Percentiles rank a stretch among this genome's conserved stretches.
phyloP scores from a whole-genome alignment of 2,329 filamentous ascomycete species.

The Monosporascus sp. region DNA sequence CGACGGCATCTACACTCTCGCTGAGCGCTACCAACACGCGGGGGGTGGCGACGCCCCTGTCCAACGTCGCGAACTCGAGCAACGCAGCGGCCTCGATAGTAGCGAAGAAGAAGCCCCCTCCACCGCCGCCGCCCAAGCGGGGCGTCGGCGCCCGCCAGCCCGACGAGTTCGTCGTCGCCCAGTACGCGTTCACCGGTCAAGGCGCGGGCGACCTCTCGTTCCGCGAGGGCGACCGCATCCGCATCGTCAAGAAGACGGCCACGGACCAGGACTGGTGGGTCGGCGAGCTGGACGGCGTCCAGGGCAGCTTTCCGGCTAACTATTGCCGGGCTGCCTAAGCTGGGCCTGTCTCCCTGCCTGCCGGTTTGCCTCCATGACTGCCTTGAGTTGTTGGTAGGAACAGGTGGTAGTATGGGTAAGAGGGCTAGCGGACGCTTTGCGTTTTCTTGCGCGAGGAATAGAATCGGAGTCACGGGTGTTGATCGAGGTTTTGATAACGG shows the following conservation, averaged over 20 bases:
- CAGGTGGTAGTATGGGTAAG: background rate
- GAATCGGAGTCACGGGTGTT: too few species aligned
- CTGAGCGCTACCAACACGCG: background rate
- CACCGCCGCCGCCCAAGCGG: constrained; percentile 62
- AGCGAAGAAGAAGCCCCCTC: constrained; percentile 69
- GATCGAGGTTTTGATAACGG: too few species aligned
- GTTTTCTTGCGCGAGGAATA: too few species aligned
- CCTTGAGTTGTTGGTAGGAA: background rate
- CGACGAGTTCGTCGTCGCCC: constrained; percentile 60
- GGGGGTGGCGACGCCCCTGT: background rate
- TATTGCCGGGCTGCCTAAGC: constrained; percentile 53
- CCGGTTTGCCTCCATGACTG: too few species aligned
- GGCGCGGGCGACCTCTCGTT: constrained; percentile 67
- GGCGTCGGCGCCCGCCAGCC: constrained; percentile 37
- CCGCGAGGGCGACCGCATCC: constrained; percentile 70
- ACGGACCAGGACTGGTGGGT: constrained; percentile 87
- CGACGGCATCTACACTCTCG: constrained; percentile 19
- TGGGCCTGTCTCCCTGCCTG: background rate
- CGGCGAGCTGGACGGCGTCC: constrained; percentile 63
- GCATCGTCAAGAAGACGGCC: constrained; percentile 70
- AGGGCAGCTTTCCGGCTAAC: constrained; percentile 77
- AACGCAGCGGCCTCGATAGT: constrained; percentile 19
- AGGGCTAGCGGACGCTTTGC: background rate
- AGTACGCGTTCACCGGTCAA: constrained; percentile 71
- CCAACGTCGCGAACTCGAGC: background rate